Evolutionary conservation across 2,329 filamentous ascomycete genomes (phyloP), one percentile per base, ranked within the genome.

Genomic region (Epichloe scottii): DNA sequence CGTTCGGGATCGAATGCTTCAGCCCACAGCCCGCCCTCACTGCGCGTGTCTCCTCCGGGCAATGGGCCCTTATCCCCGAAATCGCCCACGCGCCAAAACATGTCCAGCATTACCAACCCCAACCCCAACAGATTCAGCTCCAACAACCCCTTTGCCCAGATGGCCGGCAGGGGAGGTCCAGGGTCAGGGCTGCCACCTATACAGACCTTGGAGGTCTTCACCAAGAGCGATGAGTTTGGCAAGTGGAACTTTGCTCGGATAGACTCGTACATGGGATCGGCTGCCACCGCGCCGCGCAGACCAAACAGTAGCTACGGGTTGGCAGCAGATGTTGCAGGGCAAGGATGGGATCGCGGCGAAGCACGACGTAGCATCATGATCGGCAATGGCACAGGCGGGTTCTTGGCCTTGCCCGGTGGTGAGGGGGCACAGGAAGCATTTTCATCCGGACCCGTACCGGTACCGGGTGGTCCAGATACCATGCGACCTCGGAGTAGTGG

Each of bases 181-280:
- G 26, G 23, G 15, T 59, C 59, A 6, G 58, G 62, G 7, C 61
- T 63, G 19, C 59, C 68, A 35, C 68, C 77, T 5, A 76, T 73
- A 7, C 73, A 77, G 52, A 77, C 74, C 6, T 73, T 82, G 33
- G 78, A 81, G 56, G 73, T 82, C 21, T 82, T 79, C 55, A 79
- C 76, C 51, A 81, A 81, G 63, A 72, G 74, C 54, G 74, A 79
- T 49, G 76, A 81, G 57, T 73, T 76, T 54, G 66, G 78, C 40
- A 73, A 77, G 57, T 82, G 78, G 78, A 78, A 76, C 50, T 79
- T 78, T 60, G 71, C 76, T 46, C 71, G 73, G 51, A 70, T 81
- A 52, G 63, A 62, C 58, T 67, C 63, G 52, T 53, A 64, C 45
- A 57, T 55, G 56, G 46, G n/a, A 38, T 59, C 53, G 51, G 57